A percentile compares a stretch with the other conserved stretches of the same genome.
phyloP scores from a whole-genome alignment of 345 rosid species.

The Zanthoxylum bungeanum region DNA sequence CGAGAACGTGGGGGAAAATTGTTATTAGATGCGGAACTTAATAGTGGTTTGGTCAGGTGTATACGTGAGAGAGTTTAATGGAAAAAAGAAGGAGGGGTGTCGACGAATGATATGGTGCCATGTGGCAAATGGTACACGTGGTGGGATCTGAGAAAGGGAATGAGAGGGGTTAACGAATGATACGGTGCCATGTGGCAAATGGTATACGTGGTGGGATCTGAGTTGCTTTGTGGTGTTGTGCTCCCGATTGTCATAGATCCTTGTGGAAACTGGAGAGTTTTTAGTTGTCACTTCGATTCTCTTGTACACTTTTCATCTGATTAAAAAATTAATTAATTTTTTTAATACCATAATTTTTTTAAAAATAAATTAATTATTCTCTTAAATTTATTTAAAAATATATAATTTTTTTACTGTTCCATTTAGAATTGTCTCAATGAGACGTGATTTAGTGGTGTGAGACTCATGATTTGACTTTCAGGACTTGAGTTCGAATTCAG shows the following conservation, averaged over 20 bases:
- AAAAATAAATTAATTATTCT: too few relatives aligned
- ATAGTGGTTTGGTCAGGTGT: neutral
- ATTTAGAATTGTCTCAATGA: neutral
- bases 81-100: neutral
- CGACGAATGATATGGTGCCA: conserved; percentile 13
- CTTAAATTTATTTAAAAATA: too few relatives aligned
- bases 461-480: too few relatives aligned
- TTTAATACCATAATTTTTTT: neutral
- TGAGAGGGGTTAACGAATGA: neutral
- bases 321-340: too few relatives aligned
- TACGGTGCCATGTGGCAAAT: conserved; percentile 1
- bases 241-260: neutral
- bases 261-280: conserved; percentile 3
- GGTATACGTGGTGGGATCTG: conserved; percentile 23
- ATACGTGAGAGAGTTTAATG: neutral
- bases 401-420: too few relatives aligned
- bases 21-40: neutral
- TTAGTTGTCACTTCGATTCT: neutral
- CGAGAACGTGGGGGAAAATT: neutral
- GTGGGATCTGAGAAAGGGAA: conserved; percentile 5
- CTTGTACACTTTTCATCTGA: too few relatives aligned
- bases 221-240: conserved; percentile 27
- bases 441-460: too few relatives aligned
- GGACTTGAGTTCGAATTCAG: too few relatives aligned
- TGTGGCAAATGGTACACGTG: conserved; percentile 24